Base-by-base conservation (phyloP, 2,329 filamentous ascomycete genomes). In the Hypoxylon sp. region DNA sequence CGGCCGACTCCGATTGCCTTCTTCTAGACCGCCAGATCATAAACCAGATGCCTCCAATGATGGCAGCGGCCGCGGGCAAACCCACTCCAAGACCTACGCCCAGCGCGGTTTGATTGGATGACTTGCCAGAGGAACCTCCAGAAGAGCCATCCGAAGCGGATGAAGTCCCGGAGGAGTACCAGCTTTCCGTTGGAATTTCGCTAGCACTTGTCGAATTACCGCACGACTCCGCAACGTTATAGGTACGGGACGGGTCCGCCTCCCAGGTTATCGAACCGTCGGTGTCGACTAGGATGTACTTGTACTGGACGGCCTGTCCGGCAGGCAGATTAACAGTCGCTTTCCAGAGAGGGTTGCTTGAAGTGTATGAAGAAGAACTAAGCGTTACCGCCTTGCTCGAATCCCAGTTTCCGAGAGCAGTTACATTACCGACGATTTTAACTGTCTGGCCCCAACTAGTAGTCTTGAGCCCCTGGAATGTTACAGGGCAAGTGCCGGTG, bases 361-460 rank as follows among this genome's bases (percentile, higher is more conserved):
- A 72, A 0, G 88, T 90, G 76, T 93, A 94, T 17, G 82, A 74
- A 13, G 80, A 81, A 1, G 91, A 87, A 50, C 83, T 86, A 17
- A 94, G 81, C 0, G 86, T 73, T 2, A 91, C 74, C 0, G 87
- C 91, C 29, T 80, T 81, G 47, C 69, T 74, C 0, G 85, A 81
- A 65, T 88, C 81, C 91, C 91, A 94, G 72, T 76, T 83, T 9
- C 91, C 91, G 6, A 94, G 85, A 31, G 85, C 81, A 0, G 83
- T 73, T 51, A 85, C 83, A 61, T 85, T 88, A n/a, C 92, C 92
- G 0, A 86, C 83, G 13, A 94, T 78, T 77, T 89, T 91, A 75
- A 94, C 84, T 6, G 84, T 88, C 77, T 93, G 84, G 3, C 91
- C 91, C 55, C 78, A 87, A 2, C 74, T 75, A 0, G 91, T 93